phyloP scores from a whole-genome alignment of 768 basidiomycete genomes.

The Agaricus subrufescens region DNA sequence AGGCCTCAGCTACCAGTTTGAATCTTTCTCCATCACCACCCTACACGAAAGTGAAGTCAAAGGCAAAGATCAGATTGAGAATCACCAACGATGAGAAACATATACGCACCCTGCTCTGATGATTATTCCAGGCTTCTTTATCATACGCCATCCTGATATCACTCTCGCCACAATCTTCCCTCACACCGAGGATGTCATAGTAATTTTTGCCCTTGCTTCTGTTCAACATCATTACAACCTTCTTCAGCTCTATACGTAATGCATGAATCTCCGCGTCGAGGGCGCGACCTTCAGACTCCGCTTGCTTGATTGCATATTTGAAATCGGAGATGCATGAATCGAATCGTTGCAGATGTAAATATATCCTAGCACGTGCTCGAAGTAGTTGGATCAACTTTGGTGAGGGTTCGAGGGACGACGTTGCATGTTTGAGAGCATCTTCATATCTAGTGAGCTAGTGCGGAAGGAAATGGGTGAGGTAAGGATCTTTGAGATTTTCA shows the following conservation, averaged over 20 bases:
- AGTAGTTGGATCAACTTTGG: constrained; percentile 78
- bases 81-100: constrained; percentile 6
- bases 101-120: constrained; percentile 69
- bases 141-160: constrained; percentile 94
- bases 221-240: constrained; percentile 79
- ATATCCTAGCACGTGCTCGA: constrained; percentile 79
- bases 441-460: constrained; percentile 56
- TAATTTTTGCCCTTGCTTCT: constrained; percentile 89
- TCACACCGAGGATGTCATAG: constrained; percentile 70
- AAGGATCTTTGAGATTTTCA: too few relatives aligned
- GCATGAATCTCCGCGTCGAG: constrained; percentile 57
- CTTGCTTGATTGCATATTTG: constrained; percentile 73
- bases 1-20: constrained; percentile 82
- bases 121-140: constrained; percentile 77
- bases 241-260: constrained; percentile 64
- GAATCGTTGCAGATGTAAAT: constrained; percentile 69
- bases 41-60: constrained; percentile 25
- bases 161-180: constrained; percentile 53
- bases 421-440: constrained; percentile 69
- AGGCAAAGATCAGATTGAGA: not conserved
- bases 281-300: constrained; percentile 50
- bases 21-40: constrained; percentile 96
- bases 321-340: constrained; percentile 73
- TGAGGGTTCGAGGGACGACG: constrained; percentile 56
- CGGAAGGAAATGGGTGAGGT: not conserved